Evolutionary conservation across 768 basidiomycete species (phyloP).

Genomic region (Leccinum aurantiacum): DNA sequence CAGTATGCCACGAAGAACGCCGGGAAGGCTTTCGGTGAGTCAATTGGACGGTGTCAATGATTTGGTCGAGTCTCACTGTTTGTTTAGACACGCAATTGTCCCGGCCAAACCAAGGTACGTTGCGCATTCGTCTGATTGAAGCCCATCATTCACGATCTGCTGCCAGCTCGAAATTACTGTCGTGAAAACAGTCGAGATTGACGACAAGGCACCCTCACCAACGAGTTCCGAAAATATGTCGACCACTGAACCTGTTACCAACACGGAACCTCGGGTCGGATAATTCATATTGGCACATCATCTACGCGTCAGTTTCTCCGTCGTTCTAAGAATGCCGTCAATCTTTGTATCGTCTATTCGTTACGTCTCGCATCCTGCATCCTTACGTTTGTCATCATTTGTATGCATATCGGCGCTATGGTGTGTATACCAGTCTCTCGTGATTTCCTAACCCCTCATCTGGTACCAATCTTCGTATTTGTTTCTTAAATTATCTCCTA

Average conservation of each 20-base stretch:
- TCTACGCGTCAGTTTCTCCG: not conserved
- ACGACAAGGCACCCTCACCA: conserved; percentile 12
- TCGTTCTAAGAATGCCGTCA: not conserved
- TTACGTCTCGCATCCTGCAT: not conserved
- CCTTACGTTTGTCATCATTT: not conserved
- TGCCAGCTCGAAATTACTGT: conserved; percentile 31
- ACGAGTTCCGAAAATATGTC: conserved; percentile 8
- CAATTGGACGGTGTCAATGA: not conserved
- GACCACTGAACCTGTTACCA: conserved; percentile 4
- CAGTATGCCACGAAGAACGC: conserved; percentile 17
- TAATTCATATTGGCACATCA: not conserved
- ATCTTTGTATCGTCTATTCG: not conserved
- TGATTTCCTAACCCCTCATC: not conserved
- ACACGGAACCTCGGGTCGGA: not conserved
- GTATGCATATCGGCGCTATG: not conserved
- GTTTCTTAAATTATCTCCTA: not conserved
- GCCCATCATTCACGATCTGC: not conserved
- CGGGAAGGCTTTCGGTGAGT: conserved; percentile 14
- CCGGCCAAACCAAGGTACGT: conserved; percentile 20
- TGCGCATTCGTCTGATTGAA: not conserved
- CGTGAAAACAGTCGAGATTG: conserved; percentile 31
- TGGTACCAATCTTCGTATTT: not conserved
- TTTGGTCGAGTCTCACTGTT: not conserved
- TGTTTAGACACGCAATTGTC: conserved; percentile 13
- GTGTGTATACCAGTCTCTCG: not conserved